A percentile compares a stretch with the other conserved stretches of the same genome.
phyloP scores from a whole-genome alignment of 2,329 filamentous ascomycete genomes.

The Hortaea sp. region DNA sequence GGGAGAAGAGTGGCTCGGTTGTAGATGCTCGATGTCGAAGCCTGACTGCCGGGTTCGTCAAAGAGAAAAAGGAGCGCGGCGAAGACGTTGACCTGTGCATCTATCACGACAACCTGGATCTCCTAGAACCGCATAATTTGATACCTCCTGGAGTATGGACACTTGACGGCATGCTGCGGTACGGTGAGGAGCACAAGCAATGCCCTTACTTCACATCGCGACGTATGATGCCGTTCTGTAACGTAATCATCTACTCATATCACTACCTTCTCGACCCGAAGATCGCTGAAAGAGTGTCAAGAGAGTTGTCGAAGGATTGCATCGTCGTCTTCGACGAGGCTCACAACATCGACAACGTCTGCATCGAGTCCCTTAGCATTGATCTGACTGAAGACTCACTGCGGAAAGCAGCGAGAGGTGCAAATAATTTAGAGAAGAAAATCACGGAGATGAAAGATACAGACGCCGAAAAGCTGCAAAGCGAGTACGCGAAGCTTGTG shows the following conservation, averaged over 20 bases:
- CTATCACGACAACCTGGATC: slow-evolving; percentile 96
- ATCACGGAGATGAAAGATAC: slow-evolving; percentile 94
- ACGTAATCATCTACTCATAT: slow-evolving; percentile 99
- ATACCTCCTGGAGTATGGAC: slow-evolving; percentile 95
- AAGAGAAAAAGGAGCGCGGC: slow-evolving; percentile 91
- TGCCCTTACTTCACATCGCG: slow-evolving; percentile 95
- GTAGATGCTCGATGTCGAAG: slow-evolving; percentile 95
- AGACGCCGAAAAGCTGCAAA: slow-evolving; percentile 87
- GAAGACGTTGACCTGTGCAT: slow-evolving; percentile 91
- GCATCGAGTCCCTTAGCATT: slow-evolving; percentile 93
- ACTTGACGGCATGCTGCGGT: slow-evolving; percentile 74
- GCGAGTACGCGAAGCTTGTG: slow-evolving; percentile 90
- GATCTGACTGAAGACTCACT: slow-evolving; percentile 93
- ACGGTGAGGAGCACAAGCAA: slow-evolving; percentile 92
- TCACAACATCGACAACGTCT: slow-evolving; percentile 99
- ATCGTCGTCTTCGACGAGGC: slow-evolving; percentile 98
- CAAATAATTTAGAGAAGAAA: slow-evolving; percentile 79
- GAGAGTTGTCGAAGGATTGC: slow-evolving; percentile 92
- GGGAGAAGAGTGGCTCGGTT: slow-evolving; percentile 87
- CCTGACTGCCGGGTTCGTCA: slow-evolving; percentile 91
- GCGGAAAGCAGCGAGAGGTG: slow-evolving; percentile 80
- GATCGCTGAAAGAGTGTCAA: slow-evolving; percentile 90
- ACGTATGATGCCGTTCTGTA: slow-evolving; percentile 99
- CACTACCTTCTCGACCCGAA: slow-evolving; percentile 97
- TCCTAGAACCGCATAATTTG: slow-evolving; percentile 88